A percentile compares a stretch with the other conserved stretches of the same genome.
Conservation (phyloP, 257 asterid species). For the Forsythia viridissima region DNA sequence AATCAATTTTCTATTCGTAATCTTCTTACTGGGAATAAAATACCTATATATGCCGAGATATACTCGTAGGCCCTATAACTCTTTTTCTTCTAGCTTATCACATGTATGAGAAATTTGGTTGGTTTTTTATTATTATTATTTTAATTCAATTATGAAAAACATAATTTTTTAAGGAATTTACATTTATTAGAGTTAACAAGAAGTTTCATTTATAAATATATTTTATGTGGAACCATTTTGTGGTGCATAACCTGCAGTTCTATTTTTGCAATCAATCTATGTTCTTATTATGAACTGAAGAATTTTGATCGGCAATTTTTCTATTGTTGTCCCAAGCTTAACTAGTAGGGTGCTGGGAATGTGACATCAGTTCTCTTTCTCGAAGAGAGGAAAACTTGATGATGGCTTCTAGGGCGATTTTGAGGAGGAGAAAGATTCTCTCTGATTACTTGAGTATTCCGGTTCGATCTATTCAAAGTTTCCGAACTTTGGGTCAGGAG, state of each 20-base stretch:
- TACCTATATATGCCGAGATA: neutral
- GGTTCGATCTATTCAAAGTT: conserved; percentile 39
- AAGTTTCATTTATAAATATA: neutral
- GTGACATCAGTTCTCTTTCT: conserved; percentile 33
- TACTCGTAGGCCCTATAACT: neutral
- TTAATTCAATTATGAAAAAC: neutral
- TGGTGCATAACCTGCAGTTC: neutral
- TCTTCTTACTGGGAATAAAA: neutral
- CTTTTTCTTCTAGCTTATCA: neutral
- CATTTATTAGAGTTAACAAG: neutral
- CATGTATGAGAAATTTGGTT: neutral
- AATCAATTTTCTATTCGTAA: neutral
- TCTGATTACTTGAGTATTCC: conserved; percentile 53
- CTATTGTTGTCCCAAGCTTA: conserved; percentile 23
- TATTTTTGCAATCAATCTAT: neutral
- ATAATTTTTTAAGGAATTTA: neutral
- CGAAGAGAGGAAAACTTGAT: conserved; percentile 28
- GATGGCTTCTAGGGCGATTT: conserved; percentile 73
- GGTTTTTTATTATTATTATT: neutral
- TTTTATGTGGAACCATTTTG: neutral
- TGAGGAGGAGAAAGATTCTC: conserved; percentile 55
- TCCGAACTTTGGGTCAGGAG: conserved; percentile 37
- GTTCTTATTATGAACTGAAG: neutral
- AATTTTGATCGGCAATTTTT: neutral
- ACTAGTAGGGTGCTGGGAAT: conserved; percentile 31